Evolutionary conservation across 139 green algal genomes (phyloP).

Genomic region (Eudorina sp.): DNA sequence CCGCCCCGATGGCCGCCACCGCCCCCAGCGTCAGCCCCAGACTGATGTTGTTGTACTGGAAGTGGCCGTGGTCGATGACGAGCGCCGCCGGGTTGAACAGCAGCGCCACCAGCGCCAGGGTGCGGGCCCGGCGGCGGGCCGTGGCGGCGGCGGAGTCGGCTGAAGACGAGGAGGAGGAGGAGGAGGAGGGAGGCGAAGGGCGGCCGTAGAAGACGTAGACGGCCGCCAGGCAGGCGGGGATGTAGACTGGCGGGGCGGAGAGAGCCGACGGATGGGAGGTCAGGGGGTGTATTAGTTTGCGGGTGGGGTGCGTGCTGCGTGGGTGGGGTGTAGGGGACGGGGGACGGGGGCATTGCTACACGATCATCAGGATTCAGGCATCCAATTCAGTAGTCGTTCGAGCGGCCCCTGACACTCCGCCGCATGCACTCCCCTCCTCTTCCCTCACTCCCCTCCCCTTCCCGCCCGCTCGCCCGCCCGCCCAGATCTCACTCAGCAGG

Average conservation of each 20-base stretch:
- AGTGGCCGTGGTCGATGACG: slow-evolving; percentile 98
- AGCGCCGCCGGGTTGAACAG: slow-evolving; percentile 90
- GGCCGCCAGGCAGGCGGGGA: slow-evolving; percentile 77
- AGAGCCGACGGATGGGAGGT: neutral
- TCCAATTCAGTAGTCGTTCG: too few relatives aligned
- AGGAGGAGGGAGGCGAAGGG: neutral
- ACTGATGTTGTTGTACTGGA: slow-evolving; percentile 86
- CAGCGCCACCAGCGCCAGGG: slow-evolving; percentile 60
- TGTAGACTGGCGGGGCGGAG: slow-evolving; percentile 73
- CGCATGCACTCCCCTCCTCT: too few relatives aligned
- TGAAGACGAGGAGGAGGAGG: neutral
- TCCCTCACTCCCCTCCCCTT: too few relatives aligned
- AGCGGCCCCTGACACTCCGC: too few relatives aligned
- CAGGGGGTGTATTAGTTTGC: too few relatives aligned
- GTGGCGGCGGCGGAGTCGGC: neutral
- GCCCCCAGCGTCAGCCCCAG: slow-evolving; percentile 52
- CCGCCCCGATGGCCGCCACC: slow-evolving; percentile 34
- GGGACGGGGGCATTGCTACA: too few relatives aligned
- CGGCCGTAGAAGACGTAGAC: slow-evolving; percentile 41
- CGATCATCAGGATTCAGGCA: too few relatives aligned
- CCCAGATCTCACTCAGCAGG: slow-evolving; percentile 70
- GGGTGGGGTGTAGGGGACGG: too few relatives aligned
- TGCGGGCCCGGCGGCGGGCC: neutral
- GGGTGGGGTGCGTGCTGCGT: too few relatives aligned
- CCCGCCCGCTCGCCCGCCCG: too few relatives aligned